A percentile compares a stretch with the other conserved stretches of the same genome.
Evolutionary conservation across 176 grass and related monocot genomes (phyloP).

Genomic region (Aegilops sharonensis): DNA sequence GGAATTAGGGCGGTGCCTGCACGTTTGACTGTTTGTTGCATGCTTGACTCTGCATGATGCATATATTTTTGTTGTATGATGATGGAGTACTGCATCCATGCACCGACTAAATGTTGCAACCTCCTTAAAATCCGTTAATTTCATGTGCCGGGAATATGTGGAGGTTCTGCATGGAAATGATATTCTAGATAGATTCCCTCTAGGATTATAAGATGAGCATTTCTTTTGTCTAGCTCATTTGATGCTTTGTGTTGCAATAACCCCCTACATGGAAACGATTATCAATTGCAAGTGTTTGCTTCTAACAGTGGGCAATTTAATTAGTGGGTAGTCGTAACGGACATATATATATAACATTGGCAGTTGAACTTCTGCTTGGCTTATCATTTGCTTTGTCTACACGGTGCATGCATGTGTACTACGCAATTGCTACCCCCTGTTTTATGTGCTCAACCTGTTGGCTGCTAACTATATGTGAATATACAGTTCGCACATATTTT

Average conservation of each 20-base stretch:
- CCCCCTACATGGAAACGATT: constrained; percentile 30
- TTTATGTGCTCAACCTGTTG: neutral
- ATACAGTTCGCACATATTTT: neutral
- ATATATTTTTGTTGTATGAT: neutral
- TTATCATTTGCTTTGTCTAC: neutral
- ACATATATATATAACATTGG: neutral
- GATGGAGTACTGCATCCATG: neutral
- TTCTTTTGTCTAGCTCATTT: neutral
- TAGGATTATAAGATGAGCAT: neutral
- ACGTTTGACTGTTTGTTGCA: constrained; percentile 51
- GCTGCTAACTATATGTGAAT: neutral
- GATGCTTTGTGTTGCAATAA: constrained; percentile 34
- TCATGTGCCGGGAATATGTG: constrained; percentile 2
- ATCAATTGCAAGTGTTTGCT: constrained; percentile 13
- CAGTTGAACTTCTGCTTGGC: neutral
- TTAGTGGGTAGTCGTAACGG: neutral
- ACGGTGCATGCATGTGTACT: neutral
- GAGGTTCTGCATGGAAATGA: neutral
- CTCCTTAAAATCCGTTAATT: constrained; percentile 24
- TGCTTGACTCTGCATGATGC: neutral
- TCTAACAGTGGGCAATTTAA: neutral
- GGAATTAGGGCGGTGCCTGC: constrained; percentile 45
- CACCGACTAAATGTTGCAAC: constrained; percentile 44
- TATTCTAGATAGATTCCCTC: neutral
- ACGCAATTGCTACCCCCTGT: neutral